Evolutionary conservation across 2,329 filamentous ascomycete genomes (phyloP).

Genomic region (Septoria petroselini): DNA sequence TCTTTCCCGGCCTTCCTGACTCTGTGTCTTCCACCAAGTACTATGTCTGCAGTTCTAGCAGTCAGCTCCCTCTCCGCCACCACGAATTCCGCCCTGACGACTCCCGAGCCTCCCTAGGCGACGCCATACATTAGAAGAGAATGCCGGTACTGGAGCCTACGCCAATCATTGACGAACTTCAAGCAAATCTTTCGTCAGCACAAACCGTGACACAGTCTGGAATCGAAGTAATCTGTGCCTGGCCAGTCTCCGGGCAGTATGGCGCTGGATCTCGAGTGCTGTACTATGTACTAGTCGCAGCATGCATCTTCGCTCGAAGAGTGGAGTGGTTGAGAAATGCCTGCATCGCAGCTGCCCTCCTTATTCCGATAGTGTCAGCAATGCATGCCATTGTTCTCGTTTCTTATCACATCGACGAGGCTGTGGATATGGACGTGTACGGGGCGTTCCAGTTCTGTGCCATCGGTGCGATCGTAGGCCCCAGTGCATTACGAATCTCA

Average conservation of each 20-base stretch:
- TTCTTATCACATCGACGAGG: slow-evolving; percentile 59
- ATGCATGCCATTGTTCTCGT: slow-evolving; percentile 63
- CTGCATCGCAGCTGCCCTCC: slow-evolving; percentile 60
- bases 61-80: slow-evolving; percentile 2
- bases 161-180: background rate
- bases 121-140: background rate
- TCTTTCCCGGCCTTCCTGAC: background rate
- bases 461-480: slow-evolving; percentile 63
- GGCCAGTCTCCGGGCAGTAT: slow-evolving; percentile 58
- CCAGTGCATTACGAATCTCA: slow-evolving; percentile 60
- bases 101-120: slow-evolving; percentile 1
- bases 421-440: slow-evolving; percentile 66
- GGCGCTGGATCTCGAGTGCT: slow-evolving; percentile 54
- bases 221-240: slow-evolving; percentile 53
- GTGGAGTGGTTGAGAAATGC: slow-evolving; percentile 61
- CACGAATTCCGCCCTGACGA: background rate
- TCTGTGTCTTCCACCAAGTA: background rate
- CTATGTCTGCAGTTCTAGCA: slow-evolving; percentile 3
- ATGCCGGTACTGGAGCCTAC: slow-evolving; percentile 6
- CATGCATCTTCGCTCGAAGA: slow-evolving; percentile 62
- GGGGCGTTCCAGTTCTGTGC: slow-evolving; percentile 66
- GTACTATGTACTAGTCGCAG: slow-evolving; percentile 62
- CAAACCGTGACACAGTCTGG: slow-evolving; percentile 1
- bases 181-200: background rate
- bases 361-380: slow-evolving; percentile 63